Evolutionary conservation across 164 flowering plant species (phyloP), one percentile per base, ranked within the genome.

Genomic region (Euptelea pleiosperma): DNA sequence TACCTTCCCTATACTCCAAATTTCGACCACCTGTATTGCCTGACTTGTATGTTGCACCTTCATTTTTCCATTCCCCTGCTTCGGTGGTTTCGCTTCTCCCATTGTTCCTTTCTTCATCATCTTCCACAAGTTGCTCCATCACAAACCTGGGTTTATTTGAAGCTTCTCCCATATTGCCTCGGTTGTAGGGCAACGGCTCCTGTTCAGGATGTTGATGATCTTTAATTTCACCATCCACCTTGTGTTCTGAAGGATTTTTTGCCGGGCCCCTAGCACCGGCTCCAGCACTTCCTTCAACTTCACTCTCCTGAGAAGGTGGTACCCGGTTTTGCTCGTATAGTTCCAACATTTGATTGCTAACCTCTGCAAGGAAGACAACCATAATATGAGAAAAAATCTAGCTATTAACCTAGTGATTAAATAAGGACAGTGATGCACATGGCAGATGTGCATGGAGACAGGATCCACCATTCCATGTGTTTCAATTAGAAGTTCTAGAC

Each of bases 301-400:
- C 96, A 77, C 88, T 81, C 31, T 77, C 78, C 65, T 76, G 86
- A 26, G 91, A 75, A 57, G 74, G 73, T 3, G 82, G 87, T 19
- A 79, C 66, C 62, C 84, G 70, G 70, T 89, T 89, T 68, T 91
- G 98, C 63, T 91, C 98, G 69, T 91, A 91, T 24, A 89, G 61
- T 66, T 86, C 98, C 77, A 91, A 54, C 96, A 89, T 89, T 69
- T 91, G 98, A 74, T 89, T 86, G 85, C 96, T 91, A 21, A 91
- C 92, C 82, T 89, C 98, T 91, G 86, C 76, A 74, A 73, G 48
- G 59, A 61, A 41, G 47, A 62, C 14, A n/a, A 25, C 30, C 30
- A 52, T 12, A 65, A 41, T 18, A 34, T 55, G 30, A 36, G 22
- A 37, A 7, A 28, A 44, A 44, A 5, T 19, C 3, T 22, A 24